Evolutionary conservation across 1,284 basidiomycete genomes (phyloP).

Genomic region (Phlebopus sp.): DNA sequence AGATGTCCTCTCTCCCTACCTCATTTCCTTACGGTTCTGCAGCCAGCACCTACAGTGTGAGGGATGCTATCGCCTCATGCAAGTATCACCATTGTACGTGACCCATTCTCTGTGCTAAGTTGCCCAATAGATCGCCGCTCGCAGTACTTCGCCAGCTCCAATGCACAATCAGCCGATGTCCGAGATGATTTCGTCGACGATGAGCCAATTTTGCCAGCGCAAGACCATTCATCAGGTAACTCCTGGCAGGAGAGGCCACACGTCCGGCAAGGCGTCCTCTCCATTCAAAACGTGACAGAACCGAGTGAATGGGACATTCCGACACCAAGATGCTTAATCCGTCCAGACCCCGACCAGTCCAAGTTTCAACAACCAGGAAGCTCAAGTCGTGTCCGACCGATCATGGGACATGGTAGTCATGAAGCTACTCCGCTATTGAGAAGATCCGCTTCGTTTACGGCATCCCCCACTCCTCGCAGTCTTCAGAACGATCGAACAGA

Average conservation of each 20-base stretch:
- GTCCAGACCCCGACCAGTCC: neutral
- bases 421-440: slow-evolving; percentile 45
- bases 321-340: neutral
- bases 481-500: neutral
- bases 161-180: slow-evolving; percentile 48
- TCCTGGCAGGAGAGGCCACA: slow-evolving; percentile 3
- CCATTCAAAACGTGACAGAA: slow-evolving; percentile 35
- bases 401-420: slow-evolving; percentile 5
- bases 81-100: slow-evolving; percentile 34
- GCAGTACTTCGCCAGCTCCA: slow-evolving; percentile 60
- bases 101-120: slow-evolving; percentile 3
- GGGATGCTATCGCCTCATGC: slow-evolving; percentile 51
- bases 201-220: slow-evolving; percentile 16
- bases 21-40: slow-evolving; percentile 51
- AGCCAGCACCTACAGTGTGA: slow-evolving; percentile 49
- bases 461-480: slow-evolving; percentile 17
- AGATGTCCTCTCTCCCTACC: slow-evolving; percentile 42
- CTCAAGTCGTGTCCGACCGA: neutral
- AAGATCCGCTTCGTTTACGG: slow-evolving; percentile 36
- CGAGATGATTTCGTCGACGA: slow-evolving; percentile 37
- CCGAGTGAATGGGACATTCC: slow-evolving; percentile 49
- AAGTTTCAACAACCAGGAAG: neutral
- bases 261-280: neutral
- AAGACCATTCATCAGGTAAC: slow-evolving; percentile 25
- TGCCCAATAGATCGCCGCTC: slow-evolving; percentile 53